Percentiles rank a stretch among this genome's conserved stretches.
Conservation (phyloP, 2,329 filamentous ascomycete species). For the Fusarium burgessii region DNA sequence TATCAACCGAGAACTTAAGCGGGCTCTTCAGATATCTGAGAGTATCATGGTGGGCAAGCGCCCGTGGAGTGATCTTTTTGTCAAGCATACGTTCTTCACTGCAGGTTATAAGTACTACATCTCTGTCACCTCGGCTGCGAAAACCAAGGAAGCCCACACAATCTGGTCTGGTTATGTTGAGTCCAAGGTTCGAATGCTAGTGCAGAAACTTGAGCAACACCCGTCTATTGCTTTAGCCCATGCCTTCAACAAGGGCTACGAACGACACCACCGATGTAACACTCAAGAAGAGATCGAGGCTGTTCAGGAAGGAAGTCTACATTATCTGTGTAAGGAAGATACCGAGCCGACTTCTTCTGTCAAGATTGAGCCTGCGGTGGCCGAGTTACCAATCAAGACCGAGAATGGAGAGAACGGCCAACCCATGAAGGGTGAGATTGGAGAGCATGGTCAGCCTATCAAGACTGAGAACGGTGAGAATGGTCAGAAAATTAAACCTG, state of each 20-base stretch:
- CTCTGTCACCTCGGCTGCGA: conserved; percentile 85
- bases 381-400: conserved; percentile 56
- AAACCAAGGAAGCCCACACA: conserved; percentile 84
- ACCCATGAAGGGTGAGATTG: conserved; percentile 52
- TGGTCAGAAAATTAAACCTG: conserved; percentile 1
- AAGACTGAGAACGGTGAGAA: conserved; percentile 55
- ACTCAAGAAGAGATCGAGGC: conserved; percentile 63
- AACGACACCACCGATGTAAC: conserved; percentile 80
- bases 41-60: conserved; percentile 82
- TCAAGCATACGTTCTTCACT: conserved; percentile 93
- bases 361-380: conserved; percentile 31
- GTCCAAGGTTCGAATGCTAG: conserved; percentile 89
- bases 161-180: conserved; percentile 93
- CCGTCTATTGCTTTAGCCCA: conserved; percentile 84
- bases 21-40: conserved; percentile 81
- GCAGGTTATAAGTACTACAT: conserved; percentile 95
- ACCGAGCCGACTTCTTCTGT: conserved; percentile 53
- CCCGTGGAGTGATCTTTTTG: conserved; percentile 89
- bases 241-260: conserved; percentile 93
- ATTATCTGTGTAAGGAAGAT: conserved; percentile 56
- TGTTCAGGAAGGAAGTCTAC: conserved; percentile 66
- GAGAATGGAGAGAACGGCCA: conserved; percentile 57
- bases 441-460: conserved; percentile 47
- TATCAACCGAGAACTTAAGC: conserved; percentile 84
- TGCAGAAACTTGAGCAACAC: conserved; percentile 84